These are phyloP conservation scores for Hypsizygus ulmarius DNA, from an alignment of 1,284 basidiomycete species.

Conservation along the genomic window DNA sequence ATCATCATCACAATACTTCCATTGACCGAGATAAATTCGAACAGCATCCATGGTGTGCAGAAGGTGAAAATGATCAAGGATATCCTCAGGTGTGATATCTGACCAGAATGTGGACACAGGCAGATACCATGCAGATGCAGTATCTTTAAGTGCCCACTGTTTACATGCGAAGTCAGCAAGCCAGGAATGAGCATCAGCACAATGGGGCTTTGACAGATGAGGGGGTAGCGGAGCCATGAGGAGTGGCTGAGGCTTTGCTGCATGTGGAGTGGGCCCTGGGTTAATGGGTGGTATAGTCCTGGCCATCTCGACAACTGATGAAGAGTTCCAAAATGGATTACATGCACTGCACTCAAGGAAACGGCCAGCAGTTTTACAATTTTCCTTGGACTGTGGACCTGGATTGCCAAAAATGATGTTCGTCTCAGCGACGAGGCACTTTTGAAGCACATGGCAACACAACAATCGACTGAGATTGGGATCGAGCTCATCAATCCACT, in stretches of 20 bases:
- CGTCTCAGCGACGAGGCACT: constrained; percentile 7
- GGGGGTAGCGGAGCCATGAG: not conserved
- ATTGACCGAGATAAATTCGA: not conserved
- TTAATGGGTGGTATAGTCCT: not conserved
- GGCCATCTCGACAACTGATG: not conserved
- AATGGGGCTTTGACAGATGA: constrained; percentile 9
- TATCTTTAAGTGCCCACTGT: constrained; percentile 12
- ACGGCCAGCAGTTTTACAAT: constrained; percentile 4
- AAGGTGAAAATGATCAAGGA: constrained; percentile 14
- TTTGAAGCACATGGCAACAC: constrained; percentile 1
- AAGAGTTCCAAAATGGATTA: constrained; percentile 4
- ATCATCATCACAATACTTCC: constrained; percentile 5
- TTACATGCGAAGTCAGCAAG: constrained; percentile 14
- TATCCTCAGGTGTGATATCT: constrained; percentile 2
- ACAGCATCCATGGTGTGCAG: not conserved
- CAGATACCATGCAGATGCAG: not conserved
- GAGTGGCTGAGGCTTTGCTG: not conserved
- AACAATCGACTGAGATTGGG: not conserved
- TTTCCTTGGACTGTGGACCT: not conserved
- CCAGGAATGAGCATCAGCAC: constrained; percentile 9
- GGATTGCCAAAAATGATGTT: constrained; percentile 10
- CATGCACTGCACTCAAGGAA: constrained; percentile 11
- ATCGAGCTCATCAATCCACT: not conserved
- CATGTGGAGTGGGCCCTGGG: not conserved
- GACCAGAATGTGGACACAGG: constrained; percentile 12